Evolutionary conservation across 2,329 filamentous ascomycete genomes (phyloP).

Genomic region (Xylaria digitata): DNA sequence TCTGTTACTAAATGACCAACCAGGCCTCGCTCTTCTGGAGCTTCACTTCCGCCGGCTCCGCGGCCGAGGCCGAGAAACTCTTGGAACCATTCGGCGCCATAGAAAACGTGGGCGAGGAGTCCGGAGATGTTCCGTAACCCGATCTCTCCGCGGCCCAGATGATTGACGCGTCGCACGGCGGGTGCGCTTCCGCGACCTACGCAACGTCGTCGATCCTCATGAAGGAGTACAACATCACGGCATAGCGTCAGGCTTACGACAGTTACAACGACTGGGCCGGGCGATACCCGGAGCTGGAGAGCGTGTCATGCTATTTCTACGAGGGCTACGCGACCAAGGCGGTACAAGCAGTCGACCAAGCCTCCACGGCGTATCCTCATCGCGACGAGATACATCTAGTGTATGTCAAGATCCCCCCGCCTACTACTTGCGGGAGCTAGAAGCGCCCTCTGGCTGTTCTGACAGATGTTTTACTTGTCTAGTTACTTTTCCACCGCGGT

Average conservation of each 20-base stretch:
- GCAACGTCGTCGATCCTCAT: background rate
- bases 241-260: conserved; percentile 5
- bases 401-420: no score
- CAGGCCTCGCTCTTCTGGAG: conserved; percentile 35
- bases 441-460: no score
- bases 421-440: no score
- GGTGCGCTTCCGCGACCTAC: background rate
- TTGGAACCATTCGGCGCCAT: conserved; percentile 44
- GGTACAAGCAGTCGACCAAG: background rate
- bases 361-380: conserved; percentile 7
- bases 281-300: background rate
- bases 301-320: background rate
- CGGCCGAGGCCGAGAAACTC: conserved; percentile 38
- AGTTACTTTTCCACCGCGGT: no score
- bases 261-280: background rate
- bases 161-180: no score
- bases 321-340: conserved; percentile 12
- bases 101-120: conserved; percentile 22
- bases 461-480: no score
- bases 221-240: conserved; percentile 9
- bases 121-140: conserved; percentile 34
- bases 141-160: no score
- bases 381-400: conserved; percentile 2
- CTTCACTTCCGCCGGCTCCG: conserved; percentile 43
- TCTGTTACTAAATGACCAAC: no score